Conservation (phyloP, 805 yeast genomes). For the Lipomyces starkeyi region DNA sequence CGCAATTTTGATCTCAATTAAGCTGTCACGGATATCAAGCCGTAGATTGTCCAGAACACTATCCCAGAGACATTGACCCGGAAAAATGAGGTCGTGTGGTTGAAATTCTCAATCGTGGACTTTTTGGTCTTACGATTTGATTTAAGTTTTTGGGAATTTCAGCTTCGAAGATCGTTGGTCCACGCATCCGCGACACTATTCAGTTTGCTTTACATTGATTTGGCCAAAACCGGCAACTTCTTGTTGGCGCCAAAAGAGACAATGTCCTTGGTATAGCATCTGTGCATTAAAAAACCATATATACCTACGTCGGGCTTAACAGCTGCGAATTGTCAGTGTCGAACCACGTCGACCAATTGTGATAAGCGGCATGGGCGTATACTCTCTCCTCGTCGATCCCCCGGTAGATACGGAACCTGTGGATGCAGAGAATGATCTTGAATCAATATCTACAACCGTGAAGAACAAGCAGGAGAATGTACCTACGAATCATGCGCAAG, state of each 20-base stretch:
- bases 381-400: slow-evolving; percentile 5
- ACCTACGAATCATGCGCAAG: background rate
- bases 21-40: background rate
- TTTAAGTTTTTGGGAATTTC: background rate
- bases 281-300: background rate
- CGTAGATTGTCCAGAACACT: background rate
- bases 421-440: slow-evolving; percentile 2
- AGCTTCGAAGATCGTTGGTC: background rate
- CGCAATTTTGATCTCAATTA: background rate
- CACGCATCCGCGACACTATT: background rate
- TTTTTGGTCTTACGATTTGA: background rate
- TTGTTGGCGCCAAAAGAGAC: background rate
- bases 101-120: background rate
- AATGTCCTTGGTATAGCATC: background rate
- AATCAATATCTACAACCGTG: background rate
- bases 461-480: background rate
- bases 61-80: background rate
- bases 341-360: background rate
- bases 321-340: background rate
- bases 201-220: background rate
- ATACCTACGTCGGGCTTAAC: background rate
- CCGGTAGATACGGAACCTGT: background rate
- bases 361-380: background rate
- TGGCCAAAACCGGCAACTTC: background rate
- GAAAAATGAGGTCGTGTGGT: background rate